phyloP scores from a whole-genome alignment of 2,329 filamentous ascomycete genomes.

The Colletotrichum orchidophilum region DNA sequence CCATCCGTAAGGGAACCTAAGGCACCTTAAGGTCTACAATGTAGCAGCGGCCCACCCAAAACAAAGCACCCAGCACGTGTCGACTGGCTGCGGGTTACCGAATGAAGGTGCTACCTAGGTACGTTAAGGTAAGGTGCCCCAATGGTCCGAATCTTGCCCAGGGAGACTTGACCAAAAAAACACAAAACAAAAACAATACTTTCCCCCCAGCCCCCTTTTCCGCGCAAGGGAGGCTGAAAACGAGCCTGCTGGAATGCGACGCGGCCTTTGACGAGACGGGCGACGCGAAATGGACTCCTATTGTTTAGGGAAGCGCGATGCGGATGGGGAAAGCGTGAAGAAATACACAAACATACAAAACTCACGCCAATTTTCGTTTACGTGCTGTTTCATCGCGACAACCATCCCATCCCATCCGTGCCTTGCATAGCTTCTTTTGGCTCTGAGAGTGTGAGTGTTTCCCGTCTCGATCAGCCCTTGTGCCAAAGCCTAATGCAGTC shows the following conservation, averaged over 20 bases:
- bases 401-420: neutral
- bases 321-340: neutral
- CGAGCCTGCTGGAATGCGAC: neutral
- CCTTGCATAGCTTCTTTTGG: neutral
- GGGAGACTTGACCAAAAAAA: neutral
- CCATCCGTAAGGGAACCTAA: neutral
- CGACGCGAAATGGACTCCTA: neutral
- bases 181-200: conserved; percentile 6
- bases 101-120: neutral
- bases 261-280: neutral
- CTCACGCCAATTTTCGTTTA: neutral
- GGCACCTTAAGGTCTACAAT: too few relatives aligned
- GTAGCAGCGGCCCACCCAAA: too few relatives aligned
- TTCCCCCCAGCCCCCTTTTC: neutral
- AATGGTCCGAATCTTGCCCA: neutral
- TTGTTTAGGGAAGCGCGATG: neutral
- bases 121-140: neutral
- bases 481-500: neutral
- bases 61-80: neutral
- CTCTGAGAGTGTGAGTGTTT: neutral
- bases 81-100: neutral
- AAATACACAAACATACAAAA: neutral
- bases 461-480: neutral
- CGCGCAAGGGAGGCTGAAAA: conserved; percentile 1
- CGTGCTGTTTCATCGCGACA: neutral